A percentile compares a stretch with the other conserved stretches of the same genome.
Evolutionary conservation across 768 basidiomycete species (phyloP).

Genomic region (Tylopilus vinaceipallidus): DNA sequence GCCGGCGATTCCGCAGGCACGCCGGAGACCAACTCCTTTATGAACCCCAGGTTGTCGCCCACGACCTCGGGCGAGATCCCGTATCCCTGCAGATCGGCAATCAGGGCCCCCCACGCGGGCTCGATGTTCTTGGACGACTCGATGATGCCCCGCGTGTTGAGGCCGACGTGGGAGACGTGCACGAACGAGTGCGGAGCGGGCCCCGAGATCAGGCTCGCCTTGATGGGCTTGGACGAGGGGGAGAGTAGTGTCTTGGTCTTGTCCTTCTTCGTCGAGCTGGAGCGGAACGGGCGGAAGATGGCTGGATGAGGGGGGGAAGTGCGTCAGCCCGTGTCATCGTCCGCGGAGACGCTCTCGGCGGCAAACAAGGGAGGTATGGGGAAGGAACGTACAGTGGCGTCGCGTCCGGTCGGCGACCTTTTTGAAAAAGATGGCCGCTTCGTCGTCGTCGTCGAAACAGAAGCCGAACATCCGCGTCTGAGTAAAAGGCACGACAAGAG

Average conservation of each 20-base stretch:
- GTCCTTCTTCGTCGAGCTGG: slow-evolving; percentile 28
- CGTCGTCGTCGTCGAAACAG: slow-evolving; percentile 58
- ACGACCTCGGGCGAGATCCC: slow-evolving; percentile 35
- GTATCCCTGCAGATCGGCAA: slow-evolving; percentile 41
- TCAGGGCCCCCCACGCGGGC: slow-evolving; percentile 50
- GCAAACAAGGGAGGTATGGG: neutral
- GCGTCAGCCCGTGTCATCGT: neutral
- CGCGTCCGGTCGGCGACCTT: slow-evolving; percentile 53
- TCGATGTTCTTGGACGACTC: slow-evolving; percentile 55
- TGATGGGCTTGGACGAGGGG: slow-evolving; percentile 37
- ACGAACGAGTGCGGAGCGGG: slow-evolving; percentile 62
- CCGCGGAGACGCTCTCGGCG: neutral
- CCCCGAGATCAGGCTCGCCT: slow-evolving; percentile 47
- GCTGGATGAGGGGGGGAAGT: slow-evolving; percentile 2
- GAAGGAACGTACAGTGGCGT: slow-evolving; percentile 35
- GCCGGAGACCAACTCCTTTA: slow-evolving; percentile 28
- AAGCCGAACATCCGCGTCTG: slow-evolving; percentile 50
- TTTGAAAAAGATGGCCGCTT: slow-evolving; percentile 58
- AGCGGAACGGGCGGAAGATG: slow-evolving; percentile 29
- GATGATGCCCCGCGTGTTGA: slow-evolving; percentile 48
- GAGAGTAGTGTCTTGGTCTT: slow-evolving; percentile 38
- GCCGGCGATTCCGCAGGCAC: slow-evolving; percentile 2
- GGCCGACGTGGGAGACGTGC: slow-evolving; percentile 64
- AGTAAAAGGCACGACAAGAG: too few species aligned
- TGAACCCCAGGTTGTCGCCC: slow-evolving; percentile 35